Evolutionary conservation across 768 basidiomycete genomes (phyloP), one percentile per base, ranked within the genome.

Genomic region (Mycena alexandri): DNA sequence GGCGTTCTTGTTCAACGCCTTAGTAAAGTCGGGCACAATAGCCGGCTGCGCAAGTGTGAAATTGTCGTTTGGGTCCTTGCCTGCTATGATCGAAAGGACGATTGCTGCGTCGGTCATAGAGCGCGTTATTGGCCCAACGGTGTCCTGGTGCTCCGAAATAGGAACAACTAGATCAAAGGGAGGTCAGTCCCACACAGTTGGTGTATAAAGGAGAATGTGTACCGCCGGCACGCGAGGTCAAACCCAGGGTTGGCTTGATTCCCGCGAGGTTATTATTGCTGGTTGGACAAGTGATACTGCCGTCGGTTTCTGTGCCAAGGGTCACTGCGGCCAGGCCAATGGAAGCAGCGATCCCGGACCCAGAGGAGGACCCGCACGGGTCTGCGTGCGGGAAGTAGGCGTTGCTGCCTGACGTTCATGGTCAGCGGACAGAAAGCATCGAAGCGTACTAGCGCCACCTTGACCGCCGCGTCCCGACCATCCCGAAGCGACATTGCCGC

Each of bases 211-310:
- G 29, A 29, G 29, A 29, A 29, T 29, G 29, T 74, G 38, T 67
- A 85, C 88, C 87, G 74, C 87, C 88, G 17, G 86, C 84, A 16
- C 87, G 80, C 12, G 87, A 89, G 8, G 86, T 87, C 38, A 88
- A 73, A 0, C 88, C 88, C 19, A 89, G 82, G 5, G 86, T 89
- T 0, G 88, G 86, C 70, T 88, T 88, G 56, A 89, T 85, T 0
- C 87, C 88, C 11, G 81, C 88, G 10, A 88, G 51, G 69, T 88
- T 88, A 58, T 38, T 38, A 2, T 11, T 38, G 38, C 38, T 38
- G 38, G 38, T 11, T 5, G 38, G 38, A 9, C 38, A 38, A 14
- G 38, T 38, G 38, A 38, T 38, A 11, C 38, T 38, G 5, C 38
- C 38, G 38, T 38, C 38, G 38, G 38, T 38, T 38, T 38, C 38